Evolutionary conservation across 805 yeast species (phyloP), one percentile per base, ranked within the genome.

Genomic region (Candida glaebosa): DNA sequence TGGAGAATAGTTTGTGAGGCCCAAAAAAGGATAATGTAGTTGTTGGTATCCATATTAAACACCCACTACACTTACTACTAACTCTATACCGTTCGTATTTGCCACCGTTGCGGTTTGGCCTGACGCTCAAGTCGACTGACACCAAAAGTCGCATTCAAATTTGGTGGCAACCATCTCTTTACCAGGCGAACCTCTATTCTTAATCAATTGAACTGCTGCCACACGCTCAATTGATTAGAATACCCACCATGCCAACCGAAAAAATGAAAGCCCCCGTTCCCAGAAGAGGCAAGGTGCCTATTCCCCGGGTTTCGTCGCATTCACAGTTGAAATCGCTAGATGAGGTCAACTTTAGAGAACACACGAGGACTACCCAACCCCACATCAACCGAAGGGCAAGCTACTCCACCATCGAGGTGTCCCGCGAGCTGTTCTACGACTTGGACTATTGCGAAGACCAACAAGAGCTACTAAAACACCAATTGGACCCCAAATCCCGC

Each of bases 361-460:
- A 20, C 17, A 22, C 38, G 6, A 43, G 39, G 26, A 37, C 42
- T 28, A 39, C 44, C 16, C 39, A 33, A 22, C 31, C 31, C 5
- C 31, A 35, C 4, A 8, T 24, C 15, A 38, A 46, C 31, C 49
- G 68, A 39, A 49, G 68, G 38, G 68, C 66, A 3, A 59, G 65
- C 7, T 64, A 65, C 37, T 52, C 56, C 22, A 52, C 57, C 9
- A 58, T 66, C 37, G 63, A 60, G 40, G 37, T 49, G 10, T 46
- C 46, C 6, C 48, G 72, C 24, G 69, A 62, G 39, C 31, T 50
- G 8, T 65, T 62, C 43, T 81, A 78, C 49, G 63, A 67, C 36
- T 53, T 81, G 28, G 83, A 81, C 52, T 79, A 70, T 48, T 82
- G 81, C 2, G 65, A 64, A 2, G 70, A 69, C 48, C 52, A 43